phyloP scores from a whole-genome alignment of 306 rosid species.

The Adenanthera pavonina region DNA sequence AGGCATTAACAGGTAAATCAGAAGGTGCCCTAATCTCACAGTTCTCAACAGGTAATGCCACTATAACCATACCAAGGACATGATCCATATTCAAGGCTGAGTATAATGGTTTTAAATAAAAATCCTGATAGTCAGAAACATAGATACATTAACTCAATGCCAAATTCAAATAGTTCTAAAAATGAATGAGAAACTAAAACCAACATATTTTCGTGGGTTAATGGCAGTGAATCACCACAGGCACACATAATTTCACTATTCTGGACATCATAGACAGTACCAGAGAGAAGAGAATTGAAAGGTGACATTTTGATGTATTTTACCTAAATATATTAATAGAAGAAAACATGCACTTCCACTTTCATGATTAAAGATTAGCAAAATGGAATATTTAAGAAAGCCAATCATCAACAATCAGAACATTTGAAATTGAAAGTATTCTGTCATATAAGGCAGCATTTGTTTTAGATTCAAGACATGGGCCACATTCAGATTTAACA shows the following conservation, averaged over 20 bases:
- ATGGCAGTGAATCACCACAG: neutral
- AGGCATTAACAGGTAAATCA: constrained; percentile 6
- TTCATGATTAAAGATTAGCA: constrained; percentile 28
- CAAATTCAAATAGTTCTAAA: constrained; percentile 23
- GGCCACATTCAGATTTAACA: constrained; percentile 16
- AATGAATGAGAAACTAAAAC: constrained; percentile 5
- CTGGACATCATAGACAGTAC: neutral
- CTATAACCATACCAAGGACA: constrained; percentile 25
- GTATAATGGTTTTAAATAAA: constrained; percentile 1
- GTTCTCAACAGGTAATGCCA: constrained; percentile 18
- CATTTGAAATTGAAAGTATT: constrained; percentile 19
- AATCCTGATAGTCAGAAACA: neutral
- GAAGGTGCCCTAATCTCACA: constrained; percentile 33
- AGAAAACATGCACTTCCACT: constrained; percentile 28
- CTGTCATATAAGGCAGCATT: neutral
- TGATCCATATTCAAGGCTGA: constrained; percentile 15
- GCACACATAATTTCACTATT: constrained; percentile 22
- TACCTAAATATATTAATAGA: neutral
- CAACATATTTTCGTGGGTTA: neutral
- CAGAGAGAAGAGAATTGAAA: constrained; percentile 13
- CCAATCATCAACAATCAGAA: constrained; percentile 10
- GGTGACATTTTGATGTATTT: constrained; percentile 15
- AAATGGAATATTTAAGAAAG: constrained; percentile 21
- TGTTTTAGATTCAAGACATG: constrained; percentile 22
- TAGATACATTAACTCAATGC: neutral